phyloP scores from a whole-genome alignment of 202 grass and related monocot species.

The Setaria italica region DNA sequence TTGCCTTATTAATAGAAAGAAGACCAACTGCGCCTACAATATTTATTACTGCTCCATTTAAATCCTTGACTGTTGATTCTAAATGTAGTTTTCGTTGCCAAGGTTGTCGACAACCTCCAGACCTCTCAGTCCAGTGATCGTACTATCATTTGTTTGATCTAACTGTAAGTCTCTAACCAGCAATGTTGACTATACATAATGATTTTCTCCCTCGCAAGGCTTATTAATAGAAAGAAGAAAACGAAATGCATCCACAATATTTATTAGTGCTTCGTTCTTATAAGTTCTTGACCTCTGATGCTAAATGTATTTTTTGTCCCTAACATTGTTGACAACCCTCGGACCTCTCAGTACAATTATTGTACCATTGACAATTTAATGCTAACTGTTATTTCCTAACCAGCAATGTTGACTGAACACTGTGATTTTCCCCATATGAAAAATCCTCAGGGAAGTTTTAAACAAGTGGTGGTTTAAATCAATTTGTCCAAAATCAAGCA shows the following conservation, averaged over 20 bases:
- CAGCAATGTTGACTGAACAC: not conserved
- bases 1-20: conserved; percentile 23
- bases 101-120: not conserved
- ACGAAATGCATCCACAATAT: not conserved
- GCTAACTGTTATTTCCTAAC: conserved; percentile 4
- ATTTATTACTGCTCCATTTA: not conserved
- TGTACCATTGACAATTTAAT: not conserved
- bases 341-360: conserved; percentile 1
- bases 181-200: not conserved
- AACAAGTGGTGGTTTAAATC: conserved; percentile 3
- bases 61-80: not conserved
- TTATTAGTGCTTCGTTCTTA: not conserved
- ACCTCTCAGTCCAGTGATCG: not conserved
- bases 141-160: not conserved
- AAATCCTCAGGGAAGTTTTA: not conserved
- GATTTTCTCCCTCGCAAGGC: not conserved
- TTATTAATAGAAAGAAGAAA: conserved; percentile 8
- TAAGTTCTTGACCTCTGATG: not conserved
- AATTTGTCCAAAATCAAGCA: not conserved
- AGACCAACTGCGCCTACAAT: not conserved
- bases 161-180: conserved; percentile 16
- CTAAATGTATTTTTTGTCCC: not conserved
- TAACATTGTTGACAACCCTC: not conserved
- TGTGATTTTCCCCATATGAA: not conserved
- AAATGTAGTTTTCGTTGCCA: not conserved